A percentile compares a stretch with the other conserved stretches of the same genome.
These are phyloP conservation scores for Neurospora sp. DNA, from an alignment of 2,329 filamentous ascomycete species.

Conservation along the genomic window DNA sequence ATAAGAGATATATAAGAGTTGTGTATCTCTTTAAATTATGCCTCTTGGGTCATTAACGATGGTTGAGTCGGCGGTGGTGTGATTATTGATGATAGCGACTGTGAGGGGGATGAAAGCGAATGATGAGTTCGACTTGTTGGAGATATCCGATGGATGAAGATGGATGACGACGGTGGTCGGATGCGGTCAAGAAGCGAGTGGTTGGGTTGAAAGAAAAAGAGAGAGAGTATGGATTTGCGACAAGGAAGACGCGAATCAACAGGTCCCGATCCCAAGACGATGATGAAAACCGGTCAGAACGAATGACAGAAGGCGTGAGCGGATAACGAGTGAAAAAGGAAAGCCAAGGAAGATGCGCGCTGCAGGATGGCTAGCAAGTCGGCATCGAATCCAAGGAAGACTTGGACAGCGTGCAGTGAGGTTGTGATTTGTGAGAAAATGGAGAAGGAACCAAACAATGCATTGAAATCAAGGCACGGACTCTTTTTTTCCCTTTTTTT, in stretches of 20 bases:
- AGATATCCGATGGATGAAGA: not conserved
- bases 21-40: not conserved
- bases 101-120: not conserved
- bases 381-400: not conserved
- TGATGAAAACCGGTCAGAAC: not conserved
- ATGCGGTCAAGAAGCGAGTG: not conserved
- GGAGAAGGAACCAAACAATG: not conserved
- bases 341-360: not conserved
- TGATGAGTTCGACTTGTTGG: not conserved
- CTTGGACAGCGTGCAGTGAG: not conserved
- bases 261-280: not conserved
- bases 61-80: not conserved
- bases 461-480: not conserved
- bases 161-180: not conserved
- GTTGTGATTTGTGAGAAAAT: not conserved
- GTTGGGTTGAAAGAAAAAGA: not conserved
- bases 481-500: not conserved
- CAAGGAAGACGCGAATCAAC: not conserved
- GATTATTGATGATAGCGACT: not conserved
- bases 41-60: not conserved
- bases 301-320: constrained; percentile 2
- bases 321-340: not conserved
- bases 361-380: not conserved
- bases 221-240: not conserved
- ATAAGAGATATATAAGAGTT: not conserved